Evolutionary conservation across 805 yeast species (phyloP).

Genomic region (Yarrowia osloensis): DNA sequence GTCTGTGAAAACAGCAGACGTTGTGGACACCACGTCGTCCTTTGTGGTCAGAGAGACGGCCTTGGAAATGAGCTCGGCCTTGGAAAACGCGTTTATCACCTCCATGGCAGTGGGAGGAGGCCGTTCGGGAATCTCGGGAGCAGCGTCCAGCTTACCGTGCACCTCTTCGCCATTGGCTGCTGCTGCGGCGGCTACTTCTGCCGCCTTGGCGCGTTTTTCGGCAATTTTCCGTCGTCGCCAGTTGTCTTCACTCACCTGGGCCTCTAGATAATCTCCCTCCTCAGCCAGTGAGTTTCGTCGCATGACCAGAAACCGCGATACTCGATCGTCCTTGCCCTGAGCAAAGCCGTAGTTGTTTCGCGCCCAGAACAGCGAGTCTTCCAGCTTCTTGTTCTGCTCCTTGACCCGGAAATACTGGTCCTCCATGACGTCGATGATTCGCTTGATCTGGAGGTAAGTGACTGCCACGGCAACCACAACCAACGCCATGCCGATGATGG

Average conservation of each 20-base stretch:
- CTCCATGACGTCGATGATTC: conserved; percentile 24
- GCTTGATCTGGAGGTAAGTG: conserved; percentile 15
- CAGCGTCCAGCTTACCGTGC: background rate
- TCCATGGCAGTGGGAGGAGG: background rate
- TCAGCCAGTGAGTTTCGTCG: conserved; percentile 21
- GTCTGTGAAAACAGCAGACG: conserved; percentile 20
- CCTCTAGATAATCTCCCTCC: conserved; percentile 25
- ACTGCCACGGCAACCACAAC: background rate
- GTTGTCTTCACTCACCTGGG: conserved; percentile 22
- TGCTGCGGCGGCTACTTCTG: background rate
- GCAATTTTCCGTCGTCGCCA: conserved; percentile 25
- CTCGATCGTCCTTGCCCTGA: conserved; percentile 19
- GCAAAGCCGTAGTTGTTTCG: conserved; percentile 12
- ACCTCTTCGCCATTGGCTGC: background rate
- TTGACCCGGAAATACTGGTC: conserved; percentile 23
- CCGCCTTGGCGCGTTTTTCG: background rate
- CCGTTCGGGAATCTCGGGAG: background rate
- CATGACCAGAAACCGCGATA: conserved; percentile 13
- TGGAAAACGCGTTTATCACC: conserved; percentile 9
- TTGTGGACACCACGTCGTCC: conserved; percentile 5
- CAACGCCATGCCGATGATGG: conserved; percentile 17
- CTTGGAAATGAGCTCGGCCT: conserved; percentile 1
- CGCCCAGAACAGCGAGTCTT: conserved; percentile 17
- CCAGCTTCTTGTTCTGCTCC: conserved; percentile 23
- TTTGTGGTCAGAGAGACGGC: conserved; percentile 22